Conservation (phyloP, 345 rosid genomes). For the Populus ilicifolia region DNA sequence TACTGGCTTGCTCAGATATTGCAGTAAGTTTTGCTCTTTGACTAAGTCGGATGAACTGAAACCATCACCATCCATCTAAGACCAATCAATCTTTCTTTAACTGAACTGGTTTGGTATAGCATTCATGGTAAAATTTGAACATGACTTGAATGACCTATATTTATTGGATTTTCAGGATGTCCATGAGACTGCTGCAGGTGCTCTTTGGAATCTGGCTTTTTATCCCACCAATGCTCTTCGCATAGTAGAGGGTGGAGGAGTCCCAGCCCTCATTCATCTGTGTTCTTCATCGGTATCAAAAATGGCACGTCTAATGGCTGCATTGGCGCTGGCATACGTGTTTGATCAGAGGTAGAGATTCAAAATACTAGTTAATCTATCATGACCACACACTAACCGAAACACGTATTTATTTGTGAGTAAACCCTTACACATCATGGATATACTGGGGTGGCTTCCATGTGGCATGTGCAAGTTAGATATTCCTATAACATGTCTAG, state of each 20-base stretch:
- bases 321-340: constrained; percentile 37
- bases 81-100: not conserved
- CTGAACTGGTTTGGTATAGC: not conserved
- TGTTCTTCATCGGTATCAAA: constrained; percentile 35
- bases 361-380: not conserved
- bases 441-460: too few relatives aligned
- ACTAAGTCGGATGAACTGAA: not conserved
- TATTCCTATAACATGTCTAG: not conserved
- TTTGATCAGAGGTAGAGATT: constrained; percentile 34
- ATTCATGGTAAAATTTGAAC: not conserved
- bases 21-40: constrained; percentile 21
- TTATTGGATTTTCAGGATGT: constrained; percentile 32
- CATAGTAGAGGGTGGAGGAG: constrained; percentile 40
- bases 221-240: constrained; percentile 36
- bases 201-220: constrained; percentile 46
- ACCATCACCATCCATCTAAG: not conserved
- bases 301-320: constrained; percentile 46
- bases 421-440: not conserved
- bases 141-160: not conserved
- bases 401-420: not conserved
- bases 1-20: constrained; percentile 29
- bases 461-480: too few relatives aligned
- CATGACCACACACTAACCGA: not conserved
- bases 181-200: constrained; percentile 51
- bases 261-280: constrained; percentile 31